Percentiles rank a stretch among this genome's conserved stretches.
Conservation (phyloP, 2,329 filamentous ascomycete genomes). For the Scleromitrula shiraiana region DNA sequence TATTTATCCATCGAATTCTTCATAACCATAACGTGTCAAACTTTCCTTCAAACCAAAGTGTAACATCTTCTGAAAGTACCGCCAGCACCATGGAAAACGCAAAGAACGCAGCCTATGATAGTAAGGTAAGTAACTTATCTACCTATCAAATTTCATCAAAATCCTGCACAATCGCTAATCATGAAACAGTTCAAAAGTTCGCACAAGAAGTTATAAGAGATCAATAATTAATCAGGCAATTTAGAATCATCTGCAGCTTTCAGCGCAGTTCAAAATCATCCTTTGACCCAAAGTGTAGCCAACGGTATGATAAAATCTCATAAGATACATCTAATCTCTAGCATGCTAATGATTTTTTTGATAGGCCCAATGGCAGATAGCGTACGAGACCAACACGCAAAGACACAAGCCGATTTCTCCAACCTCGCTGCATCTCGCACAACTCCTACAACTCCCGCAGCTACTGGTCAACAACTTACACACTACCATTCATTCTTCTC, state of each 20-base stretch:
- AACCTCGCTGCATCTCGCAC: slow-evolving; percentile 50
- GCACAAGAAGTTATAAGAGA: not conserved
- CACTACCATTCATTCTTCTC: slow-evolving; percentile 67
- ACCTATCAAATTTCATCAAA: not conserved
- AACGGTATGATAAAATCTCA: slow-evolving; percentile 22
- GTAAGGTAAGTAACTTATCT: slow-evolving; percentile 7
- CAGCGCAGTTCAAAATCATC: slow-evolving; percentile 27
- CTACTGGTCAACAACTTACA: slow-evolving; percentile 55
- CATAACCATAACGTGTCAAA: not conserved
- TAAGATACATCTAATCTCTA: slow-evolving; percentile 2
- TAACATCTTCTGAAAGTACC: not conserved
- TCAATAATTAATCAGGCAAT: slow-evolving; percentile 17
- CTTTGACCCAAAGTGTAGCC: slow-evolving; percentile 26
- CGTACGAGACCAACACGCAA: slow-evolving; percentile 47
- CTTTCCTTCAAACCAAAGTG: slow-evolving; percentile 7
- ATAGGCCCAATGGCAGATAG: slow-evolving; percentile 52
- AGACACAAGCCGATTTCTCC: slow-evolving; percentile 48
- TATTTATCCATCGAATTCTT: not conserved
- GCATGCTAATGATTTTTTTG: slow-evolving; percentile 11
- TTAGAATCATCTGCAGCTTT: slow-evolving; percentile 27
- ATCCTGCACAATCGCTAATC: not conserved
- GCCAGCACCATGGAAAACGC: slow-evolving; percentile 5
- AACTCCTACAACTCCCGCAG: slow-evolving; percentile 45
- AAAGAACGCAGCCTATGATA: slow-evolving; percentile 7
- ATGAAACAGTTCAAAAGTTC: not conserved